These are phyloP conservation scores for Chrysochromulina parva DNA, from an alignment of 78 protist genomes.

Conservation along the genomic window DNA sequence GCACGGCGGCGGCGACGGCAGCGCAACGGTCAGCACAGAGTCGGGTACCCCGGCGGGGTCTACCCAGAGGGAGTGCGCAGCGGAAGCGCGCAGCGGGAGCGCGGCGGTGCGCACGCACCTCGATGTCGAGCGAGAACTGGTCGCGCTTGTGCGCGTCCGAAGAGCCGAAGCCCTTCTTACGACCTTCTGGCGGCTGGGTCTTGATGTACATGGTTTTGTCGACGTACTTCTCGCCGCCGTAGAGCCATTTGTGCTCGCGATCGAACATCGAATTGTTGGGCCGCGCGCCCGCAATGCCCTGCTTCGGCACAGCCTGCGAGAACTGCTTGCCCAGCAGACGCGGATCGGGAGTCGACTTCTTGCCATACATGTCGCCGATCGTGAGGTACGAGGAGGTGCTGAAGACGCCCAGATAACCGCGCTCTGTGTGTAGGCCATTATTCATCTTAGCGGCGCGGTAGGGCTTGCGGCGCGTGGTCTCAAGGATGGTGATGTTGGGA, in stretches of 20 bases:
- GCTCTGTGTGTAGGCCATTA: background rate
- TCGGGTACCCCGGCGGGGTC: too few species aligned
- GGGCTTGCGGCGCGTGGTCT: too few species aligned
- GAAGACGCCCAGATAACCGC: background rate
- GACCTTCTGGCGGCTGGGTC: background rate
- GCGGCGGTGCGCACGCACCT: background rate
- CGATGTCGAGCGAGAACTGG: constrained; percentile 3
- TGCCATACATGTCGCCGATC: constrained; percentile 4
- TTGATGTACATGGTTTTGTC: background rate
- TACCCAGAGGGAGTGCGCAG: too few species aligned
- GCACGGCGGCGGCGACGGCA: too few species aligned
- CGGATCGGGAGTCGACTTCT: background rate
- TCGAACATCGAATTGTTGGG: background rate
- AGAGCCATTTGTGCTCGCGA: constrained; percentile 5
- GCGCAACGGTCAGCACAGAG: too few species aligned
- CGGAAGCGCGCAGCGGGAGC: too few species aligned
- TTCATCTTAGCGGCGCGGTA: background rate
- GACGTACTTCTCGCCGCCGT: background rate
- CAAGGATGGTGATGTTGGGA: too few species aligned
- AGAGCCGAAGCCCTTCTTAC: background rate
- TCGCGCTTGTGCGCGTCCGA: background rate
- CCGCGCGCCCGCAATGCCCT: background rate
- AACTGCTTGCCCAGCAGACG: background rate
- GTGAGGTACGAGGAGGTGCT: background rate
- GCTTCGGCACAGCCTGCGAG: background rate